phyloP scores from a whole-genome alignment of 2,329 filamentous ascomycete genomes.

The Pseudogymnoascus sp. region DNA sequence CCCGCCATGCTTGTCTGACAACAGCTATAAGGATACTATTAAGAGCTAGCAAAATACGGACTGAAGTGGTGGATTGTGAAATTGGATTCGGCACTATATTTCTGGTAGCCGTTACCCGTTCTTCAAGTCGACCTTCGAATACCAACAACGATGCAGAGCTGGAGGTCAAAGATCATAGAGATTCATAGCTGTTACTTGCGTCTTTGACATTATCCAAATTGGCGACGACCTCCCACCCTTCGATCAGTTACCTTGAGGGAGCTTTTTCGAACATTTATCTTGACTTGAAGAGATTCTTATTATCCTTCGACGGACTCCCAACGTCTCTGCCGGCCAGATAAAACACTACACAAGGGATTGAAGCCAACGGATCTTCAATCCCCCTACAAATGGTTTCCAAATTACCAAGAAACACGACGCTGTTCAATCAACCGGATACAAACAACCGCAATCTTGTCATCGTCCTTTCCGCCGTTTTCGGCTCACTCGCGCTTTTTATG shows the following conservation, averaged over 20 bases:
- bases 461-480: neutral
- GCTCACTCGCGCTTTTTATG: neutral
- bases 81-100: neutral
- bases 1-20: neutral
- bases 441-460: neutral
- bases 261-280: neutral
- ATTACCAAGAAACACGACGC: neutral
- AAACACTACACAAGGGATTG: neutral
- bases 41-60: neutral
- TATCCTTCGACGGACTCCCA: neutral
- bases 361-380: slow-evolving; percentile 4
- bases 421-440: neutral
- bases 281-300: neutral
- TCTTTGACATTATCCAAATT: neutral
- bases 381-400: neutral
- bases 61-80: neutral
- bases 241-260: neutral
- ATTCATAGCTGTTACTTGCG: neutral
- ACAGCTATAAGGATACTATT: slow-evolving; percentile 3
- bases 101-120: neutral
- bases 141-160: neutral
- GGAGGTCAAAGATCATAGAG: neutral
- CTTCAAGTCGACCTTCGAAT: neutral
- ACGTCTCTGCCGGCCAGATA: neutral
- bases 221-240: neutral